Percentiles rank a stretch among this genome's conserved stretches.
phyloP scores from a whole-genome alignment of 345 rosid genomes.

The Syzygium oleosum region DNA sequence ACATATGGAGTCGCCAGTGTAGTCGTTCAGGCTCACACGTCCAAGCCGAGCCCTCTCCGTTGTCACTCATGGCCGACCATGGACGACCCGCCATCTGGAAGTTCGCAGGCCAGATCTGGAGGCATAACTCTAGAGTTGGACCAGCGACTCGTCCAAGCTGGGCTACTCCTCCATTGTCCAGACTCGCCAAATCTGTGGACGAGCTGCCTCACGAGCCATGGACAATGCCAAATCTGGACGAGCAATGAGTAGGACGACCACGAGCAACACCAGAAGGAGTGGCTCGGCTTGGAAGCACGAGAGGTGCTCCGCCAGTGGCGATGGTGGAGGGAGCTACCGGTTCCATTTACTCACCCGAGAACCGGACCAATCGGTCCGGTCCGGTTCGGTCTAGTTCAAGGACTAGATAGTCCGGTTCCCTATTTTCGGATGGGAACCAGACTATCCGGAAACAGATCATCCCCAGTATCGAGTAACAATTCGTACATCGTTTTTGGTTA shows the following conservation, averaged over 20 bases:
- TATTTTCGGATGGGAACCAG: too few species aligned
- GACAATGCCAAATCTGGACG: neutral
- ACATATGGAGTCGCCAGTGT: neutral
- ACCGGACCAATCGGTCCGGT: too few species aligned
- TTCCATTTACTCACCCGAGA: neutral
- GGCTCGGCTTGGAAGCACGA: neutral
- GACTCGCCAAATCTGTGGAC: neutral
- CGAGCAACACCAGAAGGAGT: too few species aligned
- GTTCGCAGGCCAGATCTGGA: neutral
- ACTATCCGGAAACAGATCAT: too few species aligned
- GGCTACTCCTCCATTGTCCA: neutral
- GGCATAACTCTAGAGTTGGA: neutral
- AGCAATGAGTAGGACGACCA: neutral
- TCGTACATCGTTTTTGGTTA: too few species aligned
- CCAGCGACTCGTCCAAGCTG: neutral
- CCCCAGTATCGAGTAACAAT: too few species aligned
- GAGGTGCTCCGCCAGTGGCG: accelerated
- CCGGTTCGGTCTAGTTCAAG: too few species aligned
- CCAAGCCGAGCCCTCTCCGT: neutral
- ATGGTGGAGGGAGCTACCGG: accelerated
- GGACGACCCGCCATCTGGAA: neutral
- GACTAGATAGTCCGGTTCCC: too few species aligned
- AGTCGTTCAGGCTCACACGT: neutral
- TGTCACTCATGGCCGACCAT: neutral
- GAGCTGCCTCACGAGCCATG: neutral